phyloP scores from a whole-genome alignment of 192 early-diverging fungal genomes.

The Backusella psychrophila region DNA sequence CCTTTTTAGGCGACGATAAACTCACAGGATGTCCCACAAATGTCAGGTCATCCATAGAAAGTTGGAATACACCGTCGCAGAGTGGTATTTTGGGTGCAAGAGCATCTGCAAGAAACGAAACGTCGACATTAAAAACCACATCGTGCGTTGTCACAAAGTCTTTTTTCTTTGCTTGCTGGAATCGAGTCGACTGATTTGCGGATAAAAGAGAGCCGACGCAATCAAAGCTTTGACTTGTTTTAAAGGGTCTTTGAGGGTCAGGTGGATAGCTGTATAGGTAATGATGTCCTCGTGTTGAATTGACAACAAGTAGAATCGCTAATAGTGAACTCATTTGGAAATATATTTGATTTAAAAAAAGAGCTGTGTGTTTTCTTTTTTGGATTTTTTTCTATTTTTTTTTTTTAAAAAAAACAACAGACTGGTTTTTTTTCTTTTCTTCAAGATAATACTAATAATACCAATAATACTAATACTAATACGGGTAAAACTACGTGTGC shows the following conservation, averaged over 20 bases:
- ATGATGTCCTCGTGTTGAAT: conserved; percentile 68
- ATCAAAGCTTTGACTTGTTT: not conserved
- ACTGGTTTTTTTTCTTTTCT: too few species aligned
- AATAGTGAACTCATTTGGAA: conserved; percentile 43
- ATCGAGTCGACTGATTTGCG: conserved; percentile 1
- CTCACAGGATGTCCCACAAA: conserved; percentile 82
- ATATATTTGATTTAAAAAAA: not conserved
- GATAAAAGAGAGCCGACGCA: conserved; percentile 6
- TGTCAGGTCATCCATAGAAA: conserved; percentile 81
- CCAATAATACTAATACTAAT: too few species aligned
- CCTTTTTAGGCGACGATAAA: conserved; percentile 50
- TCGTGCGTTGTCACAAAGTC: conserved; percentile 24
- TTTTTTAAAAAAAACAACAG: not conserved
- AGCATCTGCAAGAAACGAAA: conserved; percentile 75
- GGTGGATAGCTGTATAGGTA: conserved; percentile 76
- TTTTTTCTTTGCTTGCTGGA: conserved; percentile 16
- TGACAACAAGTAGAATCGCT: conserved; percentile 64
- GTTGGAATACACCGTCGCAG: conserved; percentile 82
- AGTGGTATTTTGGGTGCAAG: conserved; percentile 82
- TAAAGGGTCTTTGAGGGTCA: conserved; percentile 28
- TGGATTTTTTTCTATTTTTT: not conserved
- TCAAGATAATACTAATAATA: too few species aligned
- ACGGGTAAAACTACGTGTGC: too few species aligned
- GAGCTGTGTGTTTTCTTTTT: not conserved
- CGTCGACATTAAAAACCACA: conserved; percentile 66